Percentiles rank a stretch among this genome's conserved stretches.
These are phyloP conservation scores for Parascedosporium putredinis DNA, from an alignment of 2,329 filamentous ascomycete species.

Conservation along the genomic window DNA sequence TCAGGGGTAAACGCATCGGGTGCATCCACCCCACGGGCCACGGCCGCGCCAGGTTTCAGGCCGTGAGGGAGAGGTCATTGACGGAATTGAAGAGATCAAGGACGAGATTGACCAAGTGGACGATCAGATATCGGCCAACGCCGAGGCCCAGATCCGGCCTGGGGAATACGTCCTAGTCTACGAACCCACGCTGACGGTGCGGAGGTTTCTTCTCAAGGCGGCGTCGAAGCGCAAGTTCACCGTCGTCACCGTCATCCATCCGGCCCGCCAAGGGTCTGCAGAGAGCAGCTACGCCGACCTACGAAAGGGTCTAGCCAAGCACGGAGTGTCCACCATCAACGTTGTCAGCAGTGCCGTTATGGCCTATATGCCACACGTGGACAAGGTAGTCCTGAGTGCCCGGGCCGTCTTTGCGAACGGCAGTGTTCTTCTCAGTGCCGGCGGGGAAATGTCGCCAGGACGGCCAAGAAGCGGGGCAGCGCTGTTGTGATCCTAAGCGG, in stretches of 20 bases:
- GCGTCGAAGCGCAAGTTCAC: conserved; percentile 88
- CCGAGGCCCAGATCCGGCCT: conserved; percentile 84
- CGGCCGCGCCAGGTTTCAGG: conserved; percentile 36
- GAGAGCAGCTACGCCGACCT: conserved; percentile 43
- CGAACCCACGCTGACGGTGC: conserved; percentile 74
- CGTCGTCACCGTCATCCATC: conserved; percentile 69
- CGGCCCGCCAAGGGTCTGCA: conserved; percentile 22
- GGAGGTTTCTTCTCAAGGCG: conserved; percentile 80
- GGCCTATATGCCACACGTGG: conserved; percentile 89
- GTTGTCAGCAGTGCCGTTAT: conserved; percentile 79
- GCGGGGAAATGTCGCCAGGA: conserved; percentile 73
- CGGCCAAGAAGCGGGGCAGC: conserved; percentile 70
- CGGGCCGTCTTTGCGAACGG: conserved; percentile 84
- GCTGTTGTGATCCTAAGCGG: conserved; percentile 84
- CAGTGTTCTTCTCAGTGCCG: conserved; percentile 71
- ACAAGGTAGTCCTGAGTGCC: conserved; percentile 87
- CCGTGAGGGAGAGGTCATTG: conserved; percentile 81
- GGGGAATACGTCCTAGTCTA: conserved; percentile 89
- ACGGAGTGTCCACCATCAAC: conserved; percentile 72
- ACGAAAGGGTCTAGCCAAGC: conserved; percentile 65
- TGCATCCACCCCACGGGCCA: conserved; percentile 38
- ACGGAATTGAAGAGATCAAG: conserved; percentile 90
- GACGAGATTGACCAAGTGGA: conserved; percentile 91
- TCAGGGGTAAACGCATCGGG: conserved; percentile 40
- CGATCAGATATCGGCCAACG: conserved; percentile 81